Evolutionary conservation across 306 rosid genomes (phyloP), one percentile per base, ranked within the genome.

Genomic region (Casuarina glauca): DNA sequence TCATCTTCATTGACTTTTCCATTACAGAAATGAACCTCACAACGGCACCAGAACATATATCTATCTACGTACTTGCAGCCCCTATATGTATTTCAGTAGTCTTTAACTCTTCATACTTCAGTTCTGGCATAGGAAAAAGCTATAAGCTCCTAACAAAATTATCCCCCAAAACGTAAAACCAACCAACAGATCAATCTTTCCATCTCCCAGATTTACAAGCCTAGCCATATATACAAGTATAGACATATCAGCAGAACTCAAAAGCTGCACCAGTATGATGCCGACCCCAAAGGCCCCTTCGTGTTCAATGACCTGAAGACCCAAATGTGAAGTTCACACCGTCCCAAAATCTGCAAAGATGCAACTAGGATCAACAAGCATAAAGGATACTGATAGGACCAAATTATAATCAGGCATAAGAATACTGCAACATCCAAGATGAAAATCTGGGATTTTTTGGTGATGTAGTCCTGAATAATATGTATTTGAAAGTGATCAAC

Each of bases 141-240:
- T 74, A 74, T 58, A 76, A 72, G 50, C 80, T 80, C 70, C 57
- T 79, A 73, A 57, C 72, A 70, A 54, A 80, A 75, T 51, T 77
- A 77, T 73, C 64, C 70, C 84, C 48, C 6, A 26, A 69, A 16
- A 36, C 20, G 54, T 41, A 66, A 78, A 78, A 78, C 82, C 68
- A 82, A 75, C 68, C 69, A 82, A 66, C 57, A 70, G 55, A 75
- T 72, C 66, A 87, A 75, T 43, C 84, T 82, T 26, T 74, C 36
- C 84, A 80, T 70, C 52, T 68, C 73, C 82, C 82, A 53, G 76
- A 87, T 88, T 78, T 82, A 84, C 93, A 90, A 76, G 63, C 87
- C 89, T 81, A 83, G 62, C 70, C 50, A 67, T 87, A 90, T 92
- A 69, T 84, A 90, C 93, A 90, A 57, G 75, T 76, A 79, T 73